These are phyloP conservation scores for Syzygium aromaticum DNA, from an alignment of 345 rosid species.

Conservation along the genomic window DNA sequence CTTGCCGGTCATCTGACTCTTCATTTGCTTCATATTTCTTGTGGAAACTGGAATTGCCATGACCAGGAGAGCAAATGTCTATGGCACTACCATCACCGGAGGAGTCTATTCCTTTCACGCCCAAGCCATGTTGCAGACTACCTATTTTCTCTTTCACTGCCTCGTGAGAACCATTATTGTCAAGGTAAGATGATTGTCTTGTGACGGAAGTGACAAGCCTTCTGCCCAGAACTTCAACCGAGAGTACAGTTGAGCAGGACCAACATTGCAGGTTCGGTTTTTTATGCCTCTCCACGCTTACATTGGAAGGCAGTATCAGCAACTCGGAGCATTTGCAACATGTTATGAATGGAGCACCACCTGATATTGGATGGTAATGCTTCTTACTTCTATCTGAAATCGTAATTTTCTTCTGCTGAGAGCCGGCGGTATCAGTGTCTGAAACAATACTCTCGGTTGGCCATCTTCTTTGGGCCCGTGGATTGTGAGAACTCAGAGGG, in stretches of 20 bases:
- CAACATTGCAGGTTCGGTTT: constrained; percentile 69
- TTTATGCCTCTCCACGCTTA: constrained; percentile 24
- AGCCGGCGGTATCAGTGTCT: constrained; percentile 19
- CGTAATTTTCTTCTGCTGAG: constrained; percentile 33
- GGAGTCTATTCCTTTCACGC: background rate
- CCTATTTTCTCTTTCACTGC: constrained; percentile 14
- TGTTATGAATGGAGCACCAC: constrained; percentile 75
- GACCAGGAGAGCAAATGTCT: background rate
- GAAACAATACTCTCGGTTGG: constrained; percentile 34
- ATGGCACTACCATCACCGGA: background rate
- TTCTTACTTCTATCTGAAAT: constrained; percentile 1
- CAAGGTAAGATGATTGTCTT: constrained; percentile 16
- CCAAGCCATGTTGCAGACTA: constrained; percentile 13
- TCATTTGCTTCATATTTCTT: background rate
- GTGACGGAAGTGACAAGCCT: constrained; percentile 41
- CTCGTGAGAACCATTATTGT: constrained; percentile 22
- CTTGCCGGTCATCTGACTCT: background rate
- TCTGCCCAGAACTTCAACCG: constrained; percentile 30
- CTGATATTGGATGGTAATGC: constrained; percentile 44
- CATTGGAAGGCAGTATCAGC: constrained; percentile 47
- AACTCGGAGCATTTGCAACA: constrained; percentile 67
- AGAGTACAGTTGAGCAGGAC: constrained; percentile 50
- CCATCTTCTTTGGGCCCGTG: constrained; percentile 45
- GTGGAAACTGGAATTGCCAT: background rate
- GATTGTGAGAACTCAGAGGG: background rate